Conservation (phyloP, 2,329 filamentous ascomycete species). For the Endocalyx cinctus region DNA sequence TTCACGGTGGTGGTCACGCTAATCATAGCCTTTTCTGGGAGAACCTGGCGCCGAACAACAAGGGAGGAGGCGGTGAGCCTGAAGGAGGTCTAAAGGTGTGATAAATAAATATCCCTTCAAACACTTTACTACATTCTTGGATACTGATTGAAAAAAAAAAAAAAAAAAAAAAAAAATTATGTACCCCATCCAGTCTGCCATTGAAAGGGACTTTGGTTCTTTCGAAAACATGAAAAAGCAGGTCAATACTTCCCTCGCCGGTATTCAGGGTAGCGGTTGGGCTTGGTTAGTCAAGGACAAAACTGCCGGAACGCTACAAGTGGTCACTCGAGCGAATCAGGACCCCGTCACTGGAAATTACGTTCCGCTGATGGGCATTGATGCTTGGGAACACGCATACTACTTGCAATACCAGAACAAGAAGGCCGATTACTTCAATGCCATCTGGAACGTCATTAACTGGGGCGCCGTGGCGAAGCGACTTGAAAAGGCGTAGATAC, state of each 20-base stretch:
- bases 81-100: conserved; percentile 38
- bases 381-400: conserved; percentile 62
- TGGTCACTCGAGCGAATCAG: conserved; percentile 62
- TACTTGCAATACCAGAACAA: conserved; percentile 70
- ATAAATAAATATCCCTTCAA: too few relatives aligned
- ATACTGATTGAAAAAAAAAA: too few relatives aligned
- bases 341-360: conserved; percentile 49
- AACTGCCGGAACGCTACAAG: conserved; percentile 45
- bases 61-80: conserved; percentile 39
- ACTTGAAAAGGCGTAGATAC: conserved; percentile 23
- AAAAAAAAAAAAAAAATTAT: too few relatives aligned
- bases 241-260: conserved; percentile 50
- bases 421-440: conserved; percentile 77
- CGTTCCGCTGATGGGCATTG: conserved; percentile 53
- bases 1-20: conserved; percentile 63
- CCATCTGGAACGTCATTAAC: conserved; percentile 78
- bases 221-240: conserved; percentile 47
- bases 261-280: conserved; percentile 64
- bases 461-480: conserved; percentile 41
- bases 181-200: conserved; percentile 40
- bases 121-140: too few relatives aligned
- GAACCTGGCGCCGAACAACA: conserved; percentile 50
- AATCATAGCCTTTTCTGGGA: conserved; percentile 69
- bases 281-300: conserved; percentile 59
- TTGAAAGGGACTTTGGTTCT: conserved; percentile 53